Percentiles rank a stretch among this genome's conserved stretches.
phyloP scores from a whole-genome alignment of 2,329 filamentous ascomycete genomes.

The Paramyrothecium sp. region DNA sequence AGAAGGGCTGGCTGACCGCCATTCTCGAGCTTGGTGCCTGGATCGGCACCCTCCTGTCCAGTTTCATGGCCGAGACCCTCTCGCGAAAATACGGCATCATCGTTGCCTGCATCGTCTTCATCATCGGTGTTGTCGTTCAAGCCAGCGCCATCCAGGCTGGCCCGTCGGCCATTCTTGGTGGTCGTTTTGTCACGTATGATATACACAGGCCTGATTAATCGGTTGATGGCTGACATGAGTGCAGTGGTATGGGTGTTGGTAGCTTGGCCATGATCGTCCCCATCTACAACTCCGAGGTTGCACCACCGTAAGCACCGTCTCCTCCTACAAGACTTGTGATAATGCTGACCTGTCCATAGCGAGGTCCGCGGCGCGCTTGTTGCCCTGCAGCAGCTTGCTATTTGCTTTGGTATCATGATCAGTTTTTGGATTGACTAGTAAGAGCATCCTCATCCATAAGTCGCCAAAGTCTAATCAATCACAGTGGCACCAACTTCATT shows the following conservation, averaged over 20 bases:
- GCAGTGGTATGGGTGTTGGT: slow-evolving; percentile 64
- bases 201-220: neutral
- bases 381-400: slow-evolving; percentile 49
- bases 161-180: slow-evolving; percentile 62
- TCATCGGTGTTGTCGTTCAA: slow-evolving; percentile 69
- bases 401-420: slow-evolving; percentile 63
- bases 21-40: slow-evolving; percentile 77
- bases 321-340: neutral
- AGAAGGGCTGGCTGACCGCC: slow-evolving; percentile 60
- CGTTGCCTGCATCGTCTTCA: slow-evolving; percentile 64
- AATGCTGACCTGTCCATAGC: slow-evolving; percentile 8
- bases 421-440: slow-evolving; percentile 63
- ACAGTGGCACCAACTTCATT: slow-evolving; percentile 61
- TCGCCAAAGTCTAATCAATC: neutral
- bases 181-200: slow-evolving; percentile 51
- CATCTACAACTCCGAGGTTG: slow-evolving; percentile 47
- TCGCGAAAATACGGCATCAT: slow-evolving; percentile 70
- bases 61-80: slow-evolving; percentile 68
- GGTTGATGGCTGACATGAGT: neutral
- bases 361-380: slow-evolving; percentile 42
- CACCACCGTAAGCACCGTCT: slow-evolving; percentile 31
- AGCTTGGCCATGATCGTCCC: slow-evolving; percentile 67
- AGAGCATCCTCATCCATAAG: slow-evolving; percentile 4
- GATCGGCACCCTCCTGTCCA: slow-evolving; percentile 69
- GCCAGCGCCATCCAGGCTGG: slow-evolving; percentile 57